These are phyloP conservation scores for Larix kaempferi DNA, from an alignment of 75 land plant genomes.

Conservation along the genomic window DNA sequence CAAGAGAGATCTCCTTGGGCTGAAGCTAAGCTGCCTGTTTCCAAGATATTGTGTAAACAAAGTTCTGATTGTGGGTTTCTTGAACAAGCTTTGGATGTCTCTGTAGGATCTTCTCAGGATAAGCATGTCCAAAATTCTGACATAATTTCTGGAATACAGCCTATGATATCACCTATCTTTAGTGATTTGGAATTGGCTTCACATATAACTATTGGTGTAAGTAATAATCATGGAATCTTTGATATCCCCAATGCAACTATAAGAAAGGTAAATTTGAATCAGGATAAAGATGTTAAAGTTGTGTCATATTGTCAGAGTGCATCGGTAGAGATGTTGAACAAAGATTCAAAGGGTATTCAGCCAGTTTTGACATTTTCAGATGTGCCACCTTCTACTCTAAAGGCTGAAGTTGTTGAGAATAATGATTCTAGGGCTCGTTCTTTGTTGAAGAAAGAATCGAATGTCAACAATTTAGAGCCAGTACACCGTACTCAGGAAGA, in stretches of 20 bases:
- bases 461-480: background rate
- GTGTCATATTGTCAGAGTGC: background rate
- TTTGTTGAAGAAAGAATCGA: too few species aligned
- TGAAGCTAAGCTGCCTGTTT: background rate
- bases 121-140: background rate
- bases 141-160: background rate
- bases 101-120: background rate
- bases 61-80: background rate
- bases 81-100: background rate
- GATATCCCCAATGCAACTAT: background rate
- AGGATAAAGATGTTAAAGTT: background rate
- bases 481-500: background rate
- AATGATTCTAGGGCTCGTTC: background rate
- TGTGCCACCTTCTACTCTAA: background rate
- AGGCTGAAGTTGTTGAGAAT: background rate
- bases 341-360: background rate
- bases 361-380: conserved; percentile 6
- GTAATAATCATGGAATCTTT: background rate
- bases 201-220: background rate
- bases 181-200: background rate
- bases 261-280: background rate
- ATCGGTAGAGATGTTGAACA: background rate
- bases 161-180: background rate
- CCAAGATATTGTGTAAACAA: background rate
- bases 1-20: background rate